Evolutionary conservation across 164 flowering plant species (phyloP).

Genomic region (Tetrastigma voinierianum): DNA sequence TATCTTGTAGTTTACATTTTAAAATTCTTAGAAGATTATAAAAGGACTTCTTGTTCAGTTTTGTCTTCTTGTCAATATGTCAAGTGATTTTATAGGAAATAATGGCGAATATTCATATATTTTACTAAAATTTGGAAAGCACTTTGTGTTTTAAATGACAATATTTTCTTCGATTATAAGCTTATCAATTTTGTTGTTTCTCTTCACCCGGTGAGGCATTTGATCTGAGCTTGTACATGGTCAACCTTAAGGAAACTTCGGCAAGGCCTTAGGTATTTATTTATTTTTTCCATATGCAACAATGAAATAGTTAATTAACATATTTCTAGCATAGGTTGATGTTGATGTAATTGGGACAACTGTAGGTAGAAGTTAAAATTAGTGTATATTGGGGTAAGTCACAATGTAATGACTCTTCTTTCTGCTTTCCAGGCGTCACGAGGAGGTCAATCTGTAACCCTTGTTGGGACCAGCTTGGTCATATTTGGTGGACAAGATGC

Average conservation of each 20-base stretch:
- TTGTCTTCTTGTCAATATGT: too few species aligned
- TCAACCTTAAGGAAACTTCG: slow-evolving; percentile 84
- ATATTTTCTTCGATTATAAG: too few species aligned
- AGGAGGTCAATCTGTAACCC: slow-evolving; percentile 96
- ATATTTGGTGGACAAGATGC: slow-evolving; percentile 99
- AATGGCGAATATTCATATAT: not conserved
- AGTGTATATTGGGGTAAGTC: not conserved
- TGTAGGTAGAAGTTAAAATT: too few species aligned
- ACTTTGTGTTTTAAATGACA: not conserved
- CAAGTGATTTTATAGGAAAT: too few species aligned
- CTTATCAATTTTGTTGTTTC: slow-evolving; percentile 1
- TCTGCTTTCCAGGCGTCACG: slow-evolving; percentile 67
- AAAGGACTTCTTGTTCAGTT: too few species aligned
- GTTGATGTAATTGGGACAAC: too few species aligned
- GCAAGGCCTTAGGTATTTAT: slow-evolving; percentile 79
- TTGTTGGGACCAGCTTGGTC: slow-evolving; percentile 80
- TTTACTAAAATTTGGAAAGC: not conserved
- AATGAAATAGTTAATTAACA: not conserved
- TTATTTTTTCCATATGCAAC: slow-evolving; percentile 2
- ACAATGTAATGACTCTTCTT: not conserved
- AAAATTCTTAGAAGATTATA: too few species aligned
- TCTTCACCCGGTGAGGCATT: slow-evolving; percentile 76
- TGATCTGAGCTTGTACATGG: slow-evolving; percentile 79
- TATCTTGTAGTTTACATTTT: too few species aligned
- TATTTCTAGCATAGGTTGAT: too few species aligned